Percentiles rank a stretch among this genome's conserved stretches.
These are phyloP conservation scores for Kalmanozyma brasiliensis DNA, from an alignment of 1,284 basidiomycete genomes.

Conservation along the genomic window DNA sequence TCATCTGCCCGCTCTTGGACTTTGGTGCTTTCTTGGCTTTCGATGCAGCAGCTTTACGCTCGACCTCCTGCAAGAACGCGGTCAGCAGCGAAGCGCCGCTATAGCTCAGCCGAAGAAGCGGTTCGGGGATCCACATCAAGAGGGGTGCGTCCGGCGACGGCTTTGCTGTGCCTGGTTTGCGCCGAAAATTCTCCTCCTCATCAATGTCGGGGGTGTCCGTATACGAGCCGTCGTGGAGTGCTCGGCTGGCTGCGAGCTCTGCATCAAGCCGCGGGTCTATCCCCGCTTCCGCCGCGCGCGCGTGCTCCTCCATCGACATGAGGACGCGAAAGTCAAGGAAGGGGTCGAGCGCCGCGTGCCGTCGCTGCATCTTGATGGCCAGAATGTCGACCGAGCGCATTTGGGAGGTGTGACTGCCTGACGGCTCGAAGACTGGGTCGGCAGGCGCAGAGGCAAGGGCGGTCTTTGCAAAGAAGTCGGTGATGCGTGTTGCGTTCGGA, in stretches of 20 bases:
- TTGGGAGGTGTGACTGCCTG: background rate
- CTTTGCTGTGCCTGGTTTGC: background rate
- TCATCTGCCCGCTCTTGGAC: constrained; percentile 2
- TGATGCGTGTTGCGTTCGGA: constrained; percentile 36
- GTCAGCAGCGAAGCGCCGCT: constrained; percentile 12
- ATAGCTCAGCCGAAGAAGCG: constrained; percentile 16
- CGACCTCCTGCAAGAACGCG: constrained; percentile 6
- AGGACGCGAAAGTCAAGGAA: constrained; percentile 33
- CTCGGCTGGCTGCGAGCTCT: constrained; percentile 5
- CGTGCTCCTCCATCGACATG: constrained; percentile 16
- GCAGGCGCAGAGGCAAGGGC: background rate
- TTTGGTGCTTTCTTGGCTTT: constrained; percentile 3
- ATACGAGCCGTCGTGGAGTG: constrained; percentile 3
- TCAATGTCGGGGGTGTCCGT: constrained; percentile 1
- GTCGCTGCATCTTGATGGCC: constrained; percentile 24
- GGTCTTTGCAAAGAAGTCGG: constrained; percentile 37
- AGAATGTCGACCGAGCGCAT: constrained; percentile 15
- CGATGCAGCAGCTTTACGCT: constrained; percentile 10
- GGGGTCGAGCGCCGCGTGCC: constrained; percentile 30
- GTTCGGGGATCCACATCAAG: constrained; percentile 43
- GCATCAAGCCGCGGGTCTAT: constrained; percentile 22
- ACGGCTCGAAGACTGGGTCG: background rate
- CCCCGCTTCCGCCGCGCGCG: constrained; percentile 4
- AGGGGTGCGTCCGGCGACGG: constrained; percentile 12
- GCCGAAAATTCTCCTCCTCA: background rate